phyloP scores from a whole-genome alignment of 2,329 filamentous ascomycete genomes.

The Colletotrichum sp. region DNA sequence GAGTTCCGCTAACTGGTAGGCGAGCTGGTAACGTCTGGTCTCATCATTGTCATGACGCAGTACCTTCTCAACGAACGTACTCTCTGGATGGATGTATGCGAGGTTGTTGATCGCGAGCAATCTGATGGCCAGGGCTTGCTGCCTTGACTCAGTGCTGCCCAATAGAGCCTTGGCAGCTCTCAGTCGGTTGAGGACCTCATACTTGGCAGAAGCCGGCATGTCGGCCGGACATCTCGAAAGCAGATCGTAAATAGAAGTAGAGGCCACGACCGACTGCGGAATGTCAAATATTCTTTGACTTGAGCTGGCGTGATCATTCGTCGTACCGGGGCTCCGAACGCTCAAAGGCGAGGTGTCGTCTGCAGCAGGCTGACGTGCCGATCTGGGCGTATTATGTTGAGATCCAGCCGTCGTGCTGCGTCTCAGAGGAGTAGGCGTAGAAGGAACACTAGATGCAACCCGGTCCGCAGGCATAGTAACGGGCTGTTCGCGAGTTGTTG shows the following conservation, averaged over 20 bases:
- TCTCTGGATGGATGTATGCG: slow-evolving; percentile 85
- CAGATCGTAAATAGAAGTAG: slow-evolving; percentile 60
- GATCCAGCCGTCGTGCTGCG: slow-evolving; percentile 64
- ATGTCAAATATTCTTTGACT: slow-evolving; percentile 69
- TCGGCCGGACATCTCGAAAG: slow-evolving; percentile 61
- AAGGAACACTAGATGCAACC: slow-evolving; percentile 52
- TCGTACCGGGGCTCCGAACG: slow-evolving; percentile 45
- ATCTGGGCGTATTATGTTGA: slow-evolving; percentile 47
- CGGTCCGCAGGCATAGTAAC: neutral
- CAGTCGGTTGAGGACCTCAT: slow-evolving; percentile 84
- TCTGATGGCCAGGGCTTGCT: slow-evolving; percentile 79
- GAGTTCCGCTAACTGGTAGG: slow-evolving; percentile 90
- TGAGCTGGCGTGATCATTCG: slow-evolving; percentile 35
- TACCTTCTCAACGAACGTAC: slow-evolving; percentile 83
- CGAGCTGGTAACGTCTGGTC: slow-evolving; percentile 84
- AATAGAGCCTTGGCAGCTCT: slow-evolving; percentile 83
- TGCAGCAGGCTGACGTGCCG: slow-evolving; percentile 29
- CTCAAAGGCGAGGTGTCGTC: slow-evolving; percentile 54
- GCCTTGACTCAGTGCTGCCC: slow-evolving; percentile 67
- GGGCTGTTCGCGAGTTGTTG: slow-evolving; percentile 21
- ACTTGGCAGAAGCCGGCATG: slow-evolving; percentile 74
- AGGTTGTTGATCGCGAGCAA: slow-evolving; percentile 89
- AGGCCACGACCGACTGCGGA: slow-evolving; percentile 57
- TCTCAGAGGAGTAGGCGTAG: slow-evolving; percentile 77
- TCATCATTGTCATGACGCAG: slow-evolving; percentile 89